Evolutionary conservation across 805 yeast genomes (phyloP).

Genomic region (Monosporozyma servazzii): DNA sequence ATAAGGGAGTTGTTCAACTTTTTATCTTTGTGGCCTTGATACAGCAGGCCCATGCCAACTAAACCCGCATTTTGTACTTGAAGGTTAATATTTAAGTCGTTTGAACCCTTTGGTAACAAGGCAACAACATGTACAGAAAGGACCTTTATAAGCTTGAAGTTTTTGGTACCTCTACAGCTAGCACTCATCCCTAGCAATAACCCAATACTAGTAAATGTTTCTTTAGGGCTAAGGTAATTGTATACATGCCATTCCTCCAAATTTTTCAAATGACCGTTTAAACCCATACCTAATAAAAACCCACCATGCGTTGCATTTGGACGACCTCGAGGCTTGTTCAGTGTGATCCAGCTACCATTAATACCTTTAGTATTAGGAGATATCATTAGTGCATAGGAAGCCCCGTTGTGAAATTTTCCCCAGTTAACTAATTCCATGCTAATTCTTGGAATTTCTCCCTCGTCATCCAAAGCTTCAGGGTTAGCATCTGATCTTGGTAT

Average conservation of each 20-base stretch:
- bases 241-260: slow-evolving; percentile 96
- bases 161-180: slow-evolving; percentile 73
- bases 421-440: slow-evolving; percentile 39
- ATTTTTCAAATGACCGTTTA: slow-evolving; percentile 75
- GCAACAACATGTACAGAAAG: slow-evolving; percentile 90
- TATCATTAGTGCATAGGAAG: slow-evolving; percentile 72
- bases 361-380: slow-evolving; percentile 54
- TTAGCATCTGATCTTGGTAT: background rate
- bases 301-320: slow-evolving; percentile 87
- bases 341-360: slow-evolving; percentile 82
- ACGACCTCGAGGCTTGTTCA: slow-evolving; percentile 57
- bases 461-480: slow-evolving; percentile 38
- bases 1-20: slow-evolving; percentile 75
- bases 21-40: slow-evolving; percentile 68
- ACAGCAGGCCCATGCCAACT: slow-evolving; percentile 80
- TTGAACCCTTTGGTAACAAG: slow-evolving; percentile 80
- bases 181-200: slow-evolving; percentile 88
- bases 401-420: slow-evolving; percentile 93
- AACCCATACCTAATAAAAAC: slow-evolving; percentile 81
- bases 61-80: slow-evolving; percentile 88
- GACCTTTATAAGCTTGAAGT: slow-evolving; percentile 79
- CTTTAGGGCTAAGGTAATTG: slow-evolving; percentile 85
- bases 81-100: slow-evolving; percentile 73
- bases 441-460: slow-evolving; percentile 9
- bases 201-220: slow-evolving; percentile 76